Conservation (phyloP, 441 rosid species). For the Adansonia madagascariensis region DNA sequence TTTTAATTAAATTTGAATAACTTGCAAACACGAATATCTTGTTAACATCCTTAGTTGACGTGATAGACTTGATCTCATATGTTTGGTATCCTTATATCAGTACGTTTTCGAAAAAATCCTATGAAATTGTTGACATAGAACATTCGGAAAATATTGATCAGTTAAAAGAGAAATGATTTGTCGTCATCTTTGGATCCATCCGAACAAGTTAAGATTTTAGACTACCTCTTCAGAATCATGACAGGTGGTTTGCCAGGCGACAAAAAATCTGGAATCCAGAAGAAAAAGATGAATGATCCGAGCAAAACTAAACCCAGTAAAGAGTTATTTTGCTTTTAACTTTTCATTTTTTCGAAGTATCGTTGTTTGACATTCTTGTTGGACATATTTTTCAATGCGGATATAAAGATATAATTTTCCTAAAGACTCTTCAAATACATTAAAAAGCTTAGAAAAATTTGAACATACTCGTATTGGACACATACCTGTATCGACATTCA, state of each 20-base stretch:
- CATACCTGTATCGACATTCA: too few relatives aligned
- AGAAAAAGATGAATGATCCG: constrained; percentile 21
- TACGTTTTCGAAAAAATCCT: not conserved
- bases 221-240: constrained; percentile 32
- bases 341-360: too few relatives aligned
- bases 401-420: too few relatives aligned
- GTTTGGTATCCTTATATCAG: not conserved
- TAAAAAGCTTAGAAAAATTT: too few relatives aligned
- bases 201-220: constrained; percentile 19
- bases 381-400: too few relatives aligned
- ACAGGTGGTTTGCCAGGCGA: constrained; percentile 80
- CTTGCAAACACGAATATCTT: too few relatives aligned
- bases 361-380: too few relatives aligned
- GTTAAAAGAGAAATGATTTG: not conserved
- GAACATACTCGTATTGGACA: too few relatives aligned
- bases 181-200: constrained; percentile 18
- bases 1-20: too few relatives aligned
- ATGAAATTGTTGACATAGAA: not conserved
- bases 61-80: not conserved
- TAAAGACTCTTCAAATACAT: too few relatives aligned
- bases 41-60: not conserved
- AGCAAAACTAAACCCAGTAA: not conserved
- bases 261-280: constrained; percentile 41
- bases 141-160: not conserved
- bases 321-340: too few relatives aligned